phyloP scores from a whole-genome alignment of 129 eudicot species.

The Pseudognaphalium luteoalbum region DNA sequence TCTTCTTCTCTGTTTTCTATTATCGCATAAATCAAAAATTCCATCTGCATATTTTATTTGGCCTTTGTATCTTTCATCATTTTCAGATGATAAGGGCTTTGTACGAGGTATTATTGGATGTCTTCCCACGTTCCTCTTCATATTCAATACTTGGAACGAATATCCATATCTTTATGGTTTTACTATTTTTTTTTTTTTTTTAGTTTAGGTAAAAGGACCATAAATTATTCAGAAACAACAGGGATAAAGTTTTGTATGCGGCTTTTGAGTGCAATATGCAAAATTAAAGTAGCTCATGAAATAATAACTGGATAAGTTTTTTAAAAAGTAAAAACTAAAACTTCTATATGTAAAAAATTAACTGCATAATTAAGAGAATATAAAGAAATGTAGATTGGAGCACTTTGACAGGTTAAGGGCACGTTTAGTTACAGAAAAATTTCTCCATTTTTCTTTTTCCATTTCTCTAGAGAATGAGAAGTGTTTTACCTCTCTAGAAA shows the following conservation, averaged over 20 bases:
- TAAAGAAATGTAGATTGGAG: not conserved
- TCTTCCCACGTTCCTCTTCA: not conserved
- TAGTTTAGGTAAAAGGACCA: not conserved
- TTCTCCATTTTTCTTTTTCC: too few species aligned
- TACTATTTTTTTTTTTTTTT: too few species aligned
- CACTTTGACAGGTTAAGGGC: not conserved
- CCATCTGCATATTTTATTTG: not conserved
- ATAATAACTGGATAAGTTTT: not conserved
- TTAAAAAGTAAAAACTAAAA: too few species aligned
- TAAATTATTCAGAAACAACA: not conserved
- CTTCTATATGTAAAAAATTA: too few species aligned
- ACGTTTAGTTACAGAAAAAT: too few species aligned
- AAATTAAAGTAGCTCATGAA: not conserved
- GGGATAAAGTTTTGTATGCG: not conserved
- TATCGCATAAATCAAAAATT: not conserved
- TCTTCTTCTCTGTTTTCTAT: not conserved
- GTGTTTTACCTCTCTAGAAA: too few species aligned
- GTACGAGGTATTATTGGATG: not conserved
- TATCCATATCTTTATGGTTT: not conserved
- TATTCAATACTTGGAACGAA: not conserved
- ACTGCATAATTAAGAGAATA: too few species aligned
- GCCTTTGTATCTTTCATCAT: not conserved
- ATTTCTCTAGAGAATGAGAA: too few species aligned
- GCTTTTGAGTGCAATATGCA: not conserved
- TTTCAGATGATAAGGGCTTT: too few species aligned